These are phyloP conservation scores for Brachypodium distachyon DNA, from an alignment of 202 grass and related monocot species.

Conservation along the genomic window DNA sequence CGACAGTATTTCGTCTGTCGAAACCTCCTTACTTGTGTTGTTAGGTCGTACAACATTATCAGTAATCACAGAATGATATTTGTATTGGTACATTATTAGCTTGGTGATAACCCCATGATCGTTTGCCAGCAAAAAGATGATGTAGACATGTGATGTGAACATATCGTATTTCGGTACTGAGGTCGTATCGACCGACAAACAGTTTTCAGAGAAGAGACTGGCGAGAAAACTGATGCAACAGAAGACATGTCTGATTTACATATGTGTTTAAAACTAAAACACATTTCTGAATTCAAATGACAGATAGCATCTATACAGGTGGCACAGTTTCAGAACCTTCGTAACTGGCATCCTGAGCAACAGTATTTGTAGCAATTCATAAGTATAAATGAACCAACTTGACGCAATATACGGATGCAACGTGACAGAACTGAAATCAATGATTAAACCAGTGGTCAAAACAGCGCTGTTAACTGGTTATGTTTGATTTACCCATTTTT, in stretches of 20 bases:
- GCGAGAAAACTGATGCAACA: neutral
- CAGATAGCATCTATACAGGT: neutral
- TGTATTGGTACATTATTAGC: neutral
- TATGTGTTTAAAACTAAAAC: too few relatives aligned
- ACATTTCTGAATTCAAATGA: too few relatives aligned
- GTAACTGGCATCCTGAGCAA: neutral
- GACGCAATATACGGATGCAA: too few relatives aligned
- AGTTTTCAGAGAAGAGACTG: neutral
- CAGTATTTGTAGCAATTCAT: neutral
- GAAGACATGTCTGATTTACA: neutral
- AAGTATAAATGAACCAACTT: too few relatives aligned
- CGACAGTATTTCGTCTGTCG: slow-evolving; percentile 1
- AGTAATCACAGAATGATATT: neutral
- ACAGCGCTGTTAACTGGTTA: neutral
- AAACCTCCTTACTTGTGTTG: neutral
- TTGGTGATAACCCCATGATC: neutral
- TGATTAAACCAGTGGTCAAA: neutral
- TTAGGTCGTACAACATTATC: slow-evolving; percentile 19
- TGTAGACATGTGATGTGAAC: neutral
- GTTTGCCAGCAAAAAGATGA: neutral
- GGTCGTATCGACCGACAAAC: neutral
- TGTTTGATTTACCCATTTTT: neutral
- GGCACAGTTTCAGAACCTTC: neutral
- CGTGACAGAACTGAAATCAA: neutral
- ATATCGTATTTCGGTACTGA: neutral